These are phyloP conservation scores for Triticum timopheevii DNA, from an alignment of 176 grass and related monocot species.

Conservation along the genomic window DNA sequence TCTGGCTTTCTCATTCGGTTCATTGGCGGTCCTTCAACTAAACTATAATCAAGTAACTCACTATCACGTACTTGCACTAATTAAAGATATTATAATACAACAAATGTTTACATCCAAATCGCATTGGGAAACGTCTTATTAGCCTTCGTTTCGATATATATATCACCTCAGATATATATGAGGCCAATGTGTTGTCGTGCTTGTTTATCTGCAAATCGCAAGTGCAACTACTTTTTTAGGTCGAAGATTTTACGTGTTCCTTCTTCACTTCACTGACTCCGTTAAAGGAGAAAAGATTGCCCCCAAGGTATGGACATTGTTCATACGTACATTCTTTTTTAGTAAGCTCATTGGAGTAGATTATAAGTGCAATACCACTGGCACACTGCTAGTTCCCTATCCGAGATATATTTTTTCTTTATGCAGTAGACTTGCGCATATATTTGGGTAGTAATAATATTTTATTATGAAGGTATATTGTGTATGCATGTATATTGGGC, in stretches of 20 bases:
- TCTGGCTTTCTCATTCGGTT: conserved; percentile 10
- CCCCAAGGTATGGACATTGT: too few relatives aligned
- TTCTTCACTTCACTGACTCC: too few relatives aligned
- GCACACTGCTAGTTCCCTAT: too few relatives aligned
- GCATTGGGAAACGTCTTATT: background rate
- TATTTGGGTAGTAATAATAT: background rate
- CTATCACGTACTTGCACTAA: background rate
- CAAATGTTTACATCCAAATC: background rate
- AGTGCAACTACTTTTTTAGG: conserved; percentile 46
- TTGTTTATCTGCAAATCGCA: too few relatives aligned
- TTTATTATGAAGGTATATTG: too few relatives aligned
- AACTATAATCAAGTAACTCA: background rate
- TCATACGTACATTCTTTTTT: too few relatives aligned
- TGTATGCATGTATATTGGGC: too few relatives aligned
- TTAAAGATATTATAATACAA: background rate
- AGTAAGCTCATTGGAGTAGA: too few relatives aligned
- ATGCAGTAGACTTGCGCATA: background rate
- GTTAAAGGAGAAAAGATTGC: too few relatives aligned
- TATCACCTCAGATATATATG: background rate
- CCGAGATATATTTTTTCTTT: too few relatives aligned
- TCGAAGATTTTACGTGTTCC: background rate
- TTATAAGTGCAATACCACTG: too few relatives aligned
- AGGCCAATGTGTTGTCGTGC: too few relatives aligned
- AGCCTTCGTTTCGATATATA: conserved; percentile 14
- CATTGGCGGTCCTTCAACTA: background rate